Percentiles rank a stretch among this genome's conserved stretches.
These are phyloP conservation scores for Porosira glacialis DNA, from an alignment of 352 stramenopile genomes.

Conservation along the genomic window DNA sequence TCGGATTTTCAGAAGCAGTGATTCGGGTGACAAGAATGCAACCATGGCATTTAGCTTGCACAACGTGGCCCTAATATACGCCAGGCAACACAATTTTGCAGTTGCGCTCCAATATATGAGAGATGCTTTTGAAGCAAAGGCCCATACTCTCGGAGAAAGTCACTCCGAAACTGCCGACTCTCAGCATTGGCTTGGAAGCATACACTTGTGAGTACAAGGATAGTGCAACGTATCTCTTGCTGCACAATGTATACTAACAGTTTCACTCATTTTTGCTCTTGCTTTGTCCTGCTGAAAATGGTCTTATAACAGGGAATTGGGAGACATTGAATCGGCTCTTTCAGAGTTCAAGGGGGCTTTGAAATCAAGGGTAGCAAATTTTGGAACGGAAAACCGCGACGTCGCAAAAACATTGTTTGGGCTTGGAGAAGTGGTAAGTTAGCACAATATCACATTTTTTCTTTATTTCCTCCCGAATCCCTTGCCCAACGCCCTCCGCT, in stretches of 20 bases:
- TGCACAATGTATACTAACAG: no score
- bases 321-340: slow-evolving; percentile 43
- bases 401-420: slow-evolving; percentile 54
- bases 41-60: slow-evolving; percentile 49
- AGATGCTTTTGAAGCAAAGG: slow-evolving; percentile 50
- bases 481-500: no score
- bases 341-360: slow-evolving; percentile 54
- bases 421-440: no score
- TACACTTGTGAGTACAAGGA: no score
- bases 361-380: slow-evolving; percentile 41
- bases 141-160: slow-evolving; percentile 24
- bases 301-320: no score
- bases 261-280: no score
- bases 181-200: slow-evolving; percentile 59
- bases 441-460: no score
- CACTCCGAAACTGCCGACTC: slow-evolving; percentile 54
- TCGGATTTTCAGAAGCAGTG: slow-evolving; percentile 41
- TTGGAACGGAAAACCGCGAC: slow-evolving; percentile 55
- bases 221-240: no score
- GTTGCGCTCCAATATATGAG: slow-evolving; percentile 52
- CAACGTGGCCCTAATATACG: slow-evolving; percentile 51
- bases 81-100: slow-evolving; percentile 23
- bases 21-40: slow-evolving; percentile 26
- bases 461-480: no score
- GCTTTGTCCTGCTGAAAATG: no score